Evolutionary conservation across 495 filamentous ascomycete genomes (phyloP).

Genomic region (Gamarada debralockiae): DNA sequence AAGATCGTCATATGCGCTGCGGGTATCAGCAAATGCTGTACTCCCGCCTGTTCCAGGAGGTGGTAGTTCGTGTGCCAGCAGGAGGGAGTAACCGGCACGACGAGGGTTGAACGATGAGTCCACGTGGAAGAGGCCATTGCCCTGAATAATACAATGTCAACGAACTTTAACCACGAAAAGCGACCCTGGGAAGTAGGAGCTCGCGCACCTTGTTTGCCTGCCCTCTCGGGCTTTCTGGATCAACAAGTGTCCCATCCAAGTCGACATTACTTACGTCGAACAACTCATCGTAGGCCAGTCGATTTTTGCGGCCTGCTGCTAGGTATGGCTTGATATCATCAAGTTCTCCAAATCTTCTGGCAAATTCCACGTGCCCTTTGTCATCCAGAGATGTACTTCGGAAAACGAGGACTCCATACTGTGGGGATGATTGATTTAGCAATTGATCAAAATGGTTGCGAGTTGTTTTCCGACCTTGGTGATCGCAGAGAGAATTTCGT

Average conservation of each 20-base stretch:
- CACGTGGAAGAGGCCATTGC: conserved; percentile 57
- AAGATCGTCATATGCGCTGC: conserved; percentile 51
- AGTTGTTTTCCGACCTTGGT: conserved; percentile 45
- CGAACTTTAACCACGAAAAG: neutral
- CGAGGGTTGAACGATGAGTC: conserved; percentile 60
- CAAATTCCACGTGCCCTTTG: conserved; percentile 49
- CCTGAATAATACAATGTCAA: conserved; percentile 25
- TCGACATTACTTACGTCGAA: conserved; percentile 59
- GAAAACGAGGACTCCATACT: conserved; percentile 58
- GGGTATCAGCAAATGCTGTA: conserved; percentile 55
- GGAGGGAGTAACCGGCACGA: conserved; percentile 49
- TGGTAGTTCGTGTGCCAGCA: conserved; percentile 48
- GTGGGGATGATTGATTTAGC: neutral
- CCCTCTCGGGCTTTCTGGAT: conserved; percentile 33
- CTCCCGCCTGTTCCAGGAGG: conserved; percentile 47
- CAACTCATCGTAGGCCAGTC: conserved; percentile 45
- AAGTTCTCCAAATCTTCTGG: conserved; percentile 50
- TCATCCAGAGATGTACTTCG: conserved; percentile 49
- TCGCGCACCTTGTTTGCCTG: conserved; percentile 30
- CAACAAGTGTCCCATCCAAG: conserved; percentile 34
- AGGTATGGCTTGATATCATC: conserved; percentile 55
- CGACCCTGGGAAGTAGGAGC: neutral
- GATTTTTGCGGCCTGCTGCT: conserved; percentile 37
- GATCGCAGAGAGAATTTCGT: conserved; percentile 43
- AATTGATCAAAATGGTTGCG: neutral